Percentiles rank a stretch among this genome's conserved stretches.
phyloP scores from a whole-genome alignment of 2,329 filamentous ascomycete species.

The Amphichorda felina region DNA sequence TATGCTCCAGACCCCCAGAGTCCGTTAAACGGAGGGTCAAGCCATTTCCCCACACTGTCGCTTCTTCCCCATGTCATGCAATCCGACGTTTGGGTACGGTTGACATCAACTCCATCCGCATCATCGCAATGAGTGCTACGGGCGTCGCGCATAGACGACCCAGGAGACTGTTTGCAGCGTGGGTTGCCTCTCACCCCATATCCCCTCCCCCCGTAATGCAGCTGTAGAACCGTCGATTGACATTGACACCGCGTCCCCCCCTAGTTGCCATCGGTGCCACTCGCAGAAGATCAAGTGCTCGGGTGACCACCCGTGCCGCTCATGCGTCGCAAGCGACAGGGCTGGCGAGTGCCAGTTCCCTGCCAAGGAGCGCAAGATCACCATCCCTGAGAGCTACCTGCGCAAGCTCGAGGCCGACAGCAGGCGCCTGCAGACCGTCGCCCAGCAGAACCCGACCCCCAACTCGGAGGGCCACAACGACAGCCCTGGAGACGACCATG shows the following conservation, averaged over 20 bases:
- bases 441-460: constrained; percentile 6
- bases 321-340: constrained; percentile 23
- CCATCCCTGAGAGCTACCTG: constrained; percentile 13
- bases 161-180: constrained; percentile 13
- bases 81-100: no score
- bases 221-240: no score
- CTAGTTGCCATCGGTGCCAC: constrained; percentile 28
- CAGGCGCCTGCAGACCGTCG: constrained; percentile 5
- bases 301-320: constrained; percentile 26
- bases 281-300: constrained; percentile 33
- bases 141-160: constrained; percentile 8
- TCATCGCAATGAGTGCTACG: constrained; percentile 1
- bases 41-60: no score
- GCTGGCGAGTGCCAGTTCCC: constrained; percentile 25
- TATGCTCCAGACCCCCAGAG: no score
- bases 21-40: no score
- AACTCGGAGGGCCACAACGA: constrained; percentile 2
- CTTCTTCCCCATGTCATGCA: no score
- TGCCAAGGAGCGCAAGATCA: constrained; percentile 26
- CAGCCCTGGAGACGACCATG: not conserved
- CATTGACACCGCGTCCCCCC: not conserved
- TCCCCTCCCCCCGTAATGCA: no score
- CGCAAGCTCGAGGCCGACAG: constrained; percentile 8
- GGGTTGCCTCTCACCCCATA: no score
- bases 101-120: constrained; percentile 2